Conservation (phyloP, 2,329 filamentous ascomycete genomes). For the Aureobasidium sp. region DNA sequence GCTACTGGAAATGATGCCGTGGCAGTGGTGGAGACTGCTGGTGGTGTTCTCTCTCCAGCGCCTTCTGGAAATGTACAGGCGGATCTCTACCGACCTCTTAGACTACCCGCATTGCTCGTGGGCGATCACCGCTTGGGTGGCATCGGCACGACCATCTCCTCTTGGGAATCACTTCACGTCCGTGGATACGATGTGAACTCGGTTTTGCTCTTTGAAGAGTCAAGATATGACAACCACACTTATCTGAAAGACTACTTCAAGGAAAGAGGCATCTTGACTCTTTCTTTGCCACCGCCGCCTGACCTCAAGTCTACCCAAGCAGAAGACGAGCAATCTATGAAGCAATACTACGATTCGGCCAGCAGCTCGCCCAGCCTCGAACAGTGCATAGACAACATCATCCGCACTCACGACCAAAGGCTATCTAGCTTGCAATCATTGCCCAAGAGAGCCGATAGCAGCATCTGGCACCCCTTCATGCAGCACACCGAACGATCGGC, state of each 20-base stretch:
- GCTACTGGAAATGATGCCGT: slow-evolving; percentile 45
- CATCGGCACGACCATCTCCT: slow-evolving; percentile 72
- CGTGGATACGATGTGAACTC: slow-evolving; percentile 70
- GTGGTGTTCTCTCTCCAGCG: slow-evolving; percentile 71
- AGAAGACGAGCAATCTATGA: slow-evolving; percentile 53
- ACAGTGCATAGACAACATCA: slow-evolving; percentile 46
- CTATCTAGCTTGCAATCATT: slow-evolving; percentile 56
- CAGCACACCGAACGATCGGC: slow-evolving; percentile 62
- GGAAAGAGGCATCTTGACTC: slow-evolving; percentile 43
- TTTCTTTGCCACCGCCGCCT: slow-evolving; percentile 48
- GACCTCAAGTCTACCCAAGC: slow-evolving; percentile 31
- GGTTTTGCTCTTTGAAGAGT: slow-evolving; percentile 62
- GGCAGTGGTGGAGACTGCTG: slow-evolving; percentile 72
- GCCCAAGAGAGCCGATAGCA: slow-evolving; percentile 51
- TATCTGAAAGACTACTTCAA: slow-evolving; percentile 64
- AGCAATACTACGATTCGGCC: slow-evolving; percentile 53
- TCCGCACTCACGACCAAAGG: slow-evolving; percentile 48
- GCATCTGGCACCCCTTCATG: slow-evolving; percentile 83
- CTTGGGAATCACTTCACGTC: slow-evolving; percentile 70
- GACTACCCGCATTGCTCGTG: slow-evolving; percentile 66
- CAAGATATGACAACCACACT: slow-evolving; percentile 58
- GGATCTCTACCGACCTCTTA: slow-evolving; percentile 66
- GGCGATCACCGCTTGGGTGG: slow-evolving; percentile 71
- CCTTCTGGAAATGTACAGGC: slow-evolving; percentile 71
- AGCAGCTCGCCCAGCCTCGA: slow-evolving; percentile 35